A percentile compares a stretch with the other conserved stretches of the same genome.
phyloP scores from a whole-genome alignment of 2,329 filamentous ascomycete genomes.

The Pyrenochaeta sp. region DNA sequence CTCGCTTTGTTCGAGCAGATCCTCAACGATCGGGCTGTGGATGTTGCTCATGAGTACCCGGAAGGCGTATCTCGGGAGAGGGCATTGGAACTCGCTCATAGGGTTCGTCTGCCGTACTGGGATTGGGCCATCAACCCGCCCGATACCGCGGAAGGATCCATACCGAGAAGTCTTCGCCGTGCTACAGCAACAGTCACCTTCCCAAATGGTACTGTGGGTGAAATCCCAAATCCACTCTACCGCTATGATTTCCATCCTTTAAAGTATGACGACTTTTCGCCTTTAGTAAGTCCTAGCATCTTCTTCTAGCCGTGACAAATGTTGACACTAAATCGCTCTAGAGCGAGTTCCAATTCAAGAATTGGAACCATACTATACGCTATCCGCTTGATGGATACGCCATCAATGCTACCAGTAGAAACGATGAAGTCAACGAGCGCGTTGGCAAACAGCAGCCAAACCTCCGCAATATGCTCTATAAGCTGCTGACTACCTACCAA shows the following conservation, averaged over 20 bases:
- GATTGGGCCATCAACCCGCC: constrained; percentile 42
- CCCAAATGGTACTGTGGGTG: constrained; percentile 33
- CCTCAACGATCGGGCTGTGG: constrained; percentile 37
- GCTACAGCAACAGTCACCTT: constrained; percentile 28
- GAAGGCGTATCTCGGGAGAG: constrained; percentile 28
- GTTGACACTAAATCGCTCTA: too few species aligned
- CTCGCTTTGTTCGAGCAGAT: constrained; percentile 43
- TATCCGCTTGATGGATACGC: constrained; percentile 32
- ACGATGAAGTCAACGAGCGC: constrained; percentile 34
- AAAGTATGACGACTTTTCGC: constrained; percentile 34
- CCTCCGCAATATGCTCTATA: constrained; percentile 42
- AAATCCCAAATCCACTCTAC: constrained; percentile 37
- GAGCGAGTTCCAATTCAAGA: constrained; percentile 40
- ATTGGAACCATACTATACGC: constrained; percentile 43
- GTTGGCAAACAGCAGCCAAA: constrained; percentile 36
- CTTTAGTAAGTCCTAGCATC: constrained; percentile 27
- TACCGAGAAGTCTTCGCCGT: constrained; percentile 33
- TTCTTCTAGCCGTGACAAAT: not conserved
- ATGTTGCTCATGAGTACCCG: constrained; percentile 39
- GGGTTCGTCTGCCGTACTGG: constrained; percentile 44
- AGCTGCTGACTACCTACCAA: constrained; percentile 41
- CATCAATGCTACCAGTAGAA: constrained; percentile 34
- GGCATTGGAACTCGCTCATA: constrained; percentile 31
- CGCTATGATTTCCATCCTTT: constrained; percentile 42
- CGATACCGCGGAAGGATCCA: constrained; percentile 27